Evolutionary conservation across 106 monocot species (phyloP), one percentile per base, ranked within the genome.

Genomic region (Platanthera zijinensis): DNA sequence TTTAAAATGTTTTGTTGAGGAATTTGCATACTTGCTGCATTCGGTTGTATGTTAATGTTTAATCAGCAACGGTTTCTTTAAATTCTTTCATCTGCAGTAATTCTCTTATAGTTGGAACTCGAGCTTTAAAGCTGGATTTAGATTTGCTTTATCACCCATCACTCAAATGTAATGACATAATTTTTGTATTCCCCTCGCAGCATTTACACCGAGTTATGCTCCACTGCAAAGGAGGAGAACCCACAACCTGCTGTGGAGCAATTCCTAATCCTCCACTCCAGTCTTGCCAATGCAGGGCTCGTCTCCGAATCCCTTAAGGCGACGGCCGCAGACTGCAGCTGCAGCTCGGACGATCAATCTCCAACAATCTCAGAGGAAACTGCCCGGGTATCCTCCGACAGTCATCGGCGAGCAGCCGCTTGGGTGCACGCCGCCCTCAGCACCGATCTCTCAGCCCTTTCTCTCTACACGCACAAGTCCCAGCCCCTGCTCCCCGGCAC

Each of bases 191-290:
- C 62, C 48, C 48, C 17, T 68, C 71, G 64, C 87, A 99, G 99
- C 59, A 90, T 82, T 72, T 99, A 92, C 77, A 84, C 81, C 8
- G 99, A 99, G 62, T 57, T 94, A 51, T 88, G 76, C 72, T 83
- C 92, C 14, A 71, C 78, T 3, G 88, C 92, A 22, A 78, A 82
- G 72, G 99, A 94, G 52, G 90, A 92, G 8, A 80, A 80, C 57
- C 90, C 99, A 8, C 86, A 87, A 50, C 84, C 86, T 0, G 84
- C 88, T 8, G 94, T 94, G 19, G 92, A 99, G 61, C 87, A 92
- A 74, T 99, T 99, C 63, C 88, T 99, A 12, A 21, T 78, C 59
- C 83, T 99, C 76, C 77, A 99, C 18, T 45, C 83, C 8, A 70
- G 75, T 39, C 79, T 99, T 28, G 85, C 71, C 56, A 78, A 69